Conservation (phyloP, 768 basidiomycete genomes). For the Fibroporia radiculosa region DNA sequence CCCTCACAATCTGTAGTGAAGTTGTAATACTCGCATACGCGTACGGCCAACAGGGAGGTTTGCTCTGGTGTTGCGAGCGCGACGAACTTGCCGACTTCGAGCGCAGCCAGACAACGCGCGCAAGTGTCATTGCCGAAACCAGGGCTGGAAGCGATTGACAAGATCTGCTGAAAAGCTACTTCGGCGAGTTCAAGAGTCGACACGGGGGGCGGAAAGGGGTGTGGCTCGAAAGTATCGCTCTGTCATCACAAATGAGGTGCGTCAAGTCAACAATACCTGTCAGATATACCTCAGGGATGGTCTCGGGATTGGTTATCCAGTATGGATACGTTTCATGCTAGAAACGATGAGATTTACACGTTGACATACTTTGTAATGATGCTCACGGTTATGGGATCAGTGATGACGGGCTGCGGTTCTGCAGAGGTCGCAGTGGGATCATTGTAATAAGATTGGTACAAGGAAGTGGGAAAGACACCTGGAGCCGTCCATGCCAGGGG, state of each 20-base stretch:
- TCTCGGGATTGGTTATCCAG: conserved; percentile 53
- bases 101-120: conserved; percentile 49
- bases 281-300: conserved; percentile 39
- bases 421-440: conserved; percentile 62
- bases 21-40: conserved; percentile 51
- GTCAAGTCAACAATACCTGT: background rate
- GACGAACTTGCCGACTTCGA: conserved; percentile 60
- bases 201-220: conserved; percentile 54
- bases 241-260: conserved; percentile 11
- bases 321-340: conserved; percentile 54
- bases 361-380: too few species aligned
- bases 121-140: conserved; percentile 47
- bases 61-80: conserved; percentile 54
- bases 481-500: conserved; percentile 50
- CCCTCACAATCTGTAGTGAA: conserved; percentile 38
- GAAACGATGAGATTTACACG: too few species aligned
- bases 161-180: conserved; percentile 48
- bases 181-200: conserved; percentile 37
- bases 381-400: conserved; percentile 59
- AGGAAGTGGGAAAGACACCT: conserved; percentile 57
- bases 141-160: conserved; percentile 47
- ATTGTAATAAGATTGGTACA: conserved; percentile 61
- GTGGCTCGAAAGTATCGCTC: conserved; percentile 56
- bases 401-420: conserved; percentile 71
- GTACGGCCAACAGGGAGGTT: conserved; percentile 47